These are phyloP conservation scores for Aspergillus aculeatus DNA, from an alignment of 2,329 filamentous ascomycete species.

Conservation along the genomic window DNA sequence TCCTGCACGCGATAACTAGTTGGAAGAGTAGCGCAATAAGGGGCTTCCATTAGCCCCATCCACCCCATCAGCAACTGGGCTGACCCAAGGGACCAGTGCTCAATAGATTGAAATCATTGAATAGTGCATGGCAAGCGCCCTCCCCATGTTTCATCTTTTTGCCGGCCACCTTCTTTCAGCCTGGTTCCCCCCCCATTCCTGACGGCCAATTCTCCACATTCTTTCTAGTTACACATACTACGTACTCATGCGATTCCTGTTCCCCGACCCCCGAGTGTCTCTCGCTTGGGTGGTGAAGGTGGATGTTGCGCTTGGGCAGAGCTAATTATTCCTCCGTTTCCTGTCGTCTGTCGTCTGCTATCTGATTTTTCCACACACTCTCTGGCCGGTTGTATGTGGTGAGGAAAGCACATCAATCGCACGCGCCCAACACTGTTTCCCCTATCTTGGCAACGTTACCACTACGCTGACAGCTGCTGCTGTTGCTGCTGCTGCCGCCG, in stretches of 20 bases:
- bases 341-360: background rate
- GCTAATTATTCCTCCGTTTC: background rate
- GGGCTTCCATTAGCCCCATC: background rate
- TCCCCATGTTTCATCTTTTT: background rate
- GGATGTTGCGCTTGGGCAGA: background rate
- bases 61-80: background rate
- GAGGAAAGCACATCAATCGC: constrained; percentile 6
- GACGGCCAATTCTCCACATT: background rate
- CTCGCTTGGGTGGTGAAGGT: background rate
- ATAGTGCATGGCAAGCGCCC: background rate
- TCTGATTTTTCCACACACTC: background rate
- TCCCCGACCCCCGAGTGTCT: background rate
- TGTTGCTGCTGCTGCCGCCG: background rate
- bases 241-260: too few species aligned
- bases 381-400: constrained; percentile 10
- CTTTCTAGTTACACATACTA: background rate
- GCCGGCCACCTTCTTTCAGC: background rate
- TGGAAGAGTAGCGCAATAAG: background rate
- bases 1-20: background rate
- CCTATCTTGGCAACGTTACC: constrained; percentile 18
- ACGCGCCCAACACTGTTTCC: constrained; percentile 13
- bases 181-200: background rate
- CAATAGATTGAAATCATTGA: background rate
- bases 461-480: constrained; percentile 5
- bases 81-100: background rate